Conservation (phyloP, 331 rosid species). For the Acacia pycnantha region DNA sequence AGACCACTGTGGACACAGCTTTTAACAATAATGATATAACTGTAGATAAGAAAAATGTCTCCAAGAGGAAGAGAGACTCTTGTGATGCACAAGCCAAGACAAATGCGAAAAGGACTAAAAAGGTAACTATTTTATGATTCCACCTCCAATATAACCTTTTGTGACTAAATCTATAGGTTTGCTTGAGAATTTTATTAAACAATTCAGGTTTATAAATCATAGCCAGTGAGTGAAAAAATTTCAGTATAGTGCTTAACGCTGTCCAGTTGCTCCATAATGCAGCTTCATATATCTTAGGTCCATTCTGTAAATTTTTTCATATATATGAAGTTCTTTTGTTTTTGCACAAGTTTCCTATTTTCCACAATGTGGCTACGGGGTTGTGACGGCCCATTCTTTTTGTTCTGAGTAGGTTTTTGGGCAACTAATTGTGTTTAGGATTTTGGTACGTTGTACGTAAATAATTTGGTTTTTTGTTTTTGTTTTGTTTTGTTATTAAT, state of each 20-base stretch:
- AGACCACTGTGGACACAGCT: conserved; percentile 11
- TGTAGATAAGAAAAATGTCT: conserved; percentile 45
- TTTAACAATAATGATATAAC: conserved; percentile 26
- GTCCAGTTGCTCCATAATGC: conserved; percentile 9
- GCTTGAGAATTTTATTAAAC: neutral
- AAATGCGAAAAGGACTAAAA: conserved; percentile 49
- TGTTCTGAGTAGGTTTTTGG: neutral
- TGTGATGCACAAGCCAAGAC: conserved; percentile 48
- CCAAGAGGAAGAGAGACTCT: conserved; percentile 44
- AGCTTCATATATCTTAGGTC: neutral
- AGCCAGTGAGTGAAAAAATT: neutral
- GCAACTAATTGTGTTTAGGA: neutral
- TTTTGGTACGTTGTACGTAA: neutral
- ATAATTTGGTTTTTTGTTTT: neutral
- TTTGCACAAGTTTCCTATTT: neutral
- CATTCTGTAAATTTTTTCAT: conserved; percentile 10
- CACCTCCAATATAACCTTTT: neutral
- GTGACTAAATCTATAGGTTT: neutral
- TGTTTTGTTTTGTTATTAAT: neutral
- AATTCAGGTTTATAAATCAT: neutral
- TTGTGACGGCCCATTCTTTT: neutral
- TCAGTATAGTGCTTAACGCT: neutral
- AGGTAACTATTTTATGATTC: conserved; percentile 43
- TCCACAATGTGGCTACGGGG: neutral
- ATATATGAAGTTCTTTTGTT: neutral